Conservation (phyloP, 164 flowering plant species). For the Pachysandra terminalis region DNA sequence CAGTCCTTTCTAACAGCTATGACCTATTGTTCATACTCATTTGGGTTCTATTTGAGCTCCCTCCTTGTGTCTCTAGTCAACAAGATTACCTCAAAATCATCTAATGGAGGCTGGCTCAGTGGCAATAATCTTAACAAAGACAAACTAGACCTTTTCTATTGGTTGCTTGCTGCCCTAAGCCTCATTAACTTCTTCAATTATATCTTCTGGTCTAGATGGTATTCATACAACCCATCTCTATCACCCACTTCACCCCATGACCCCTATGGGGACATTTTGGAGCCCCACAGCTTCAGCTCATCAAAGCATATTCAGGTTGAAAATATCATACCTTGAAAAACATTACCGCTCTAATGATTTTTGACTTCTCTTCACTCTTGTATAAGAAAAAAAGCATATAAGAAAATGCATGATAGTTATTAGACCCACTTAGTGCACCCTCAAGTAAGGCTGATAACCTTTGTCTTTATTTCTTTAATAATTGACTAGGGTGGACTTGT, state of each 20-base stretch:
- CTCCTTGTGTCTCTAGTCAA: conserved; percentile 59
- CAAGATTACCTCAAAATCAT: conserved; percentile 37
- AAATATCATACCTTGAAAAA: conserved; percentile 24
- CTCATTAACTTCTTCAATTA: conserved; percentile 62
- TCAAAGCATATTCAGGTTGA: conserved; percentile 26
- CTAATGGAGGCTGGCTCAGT: conserved; percentile 50
- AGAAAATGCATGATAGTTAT: conserved; percentile 3
- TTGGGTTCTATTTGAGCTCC: conserved; percentile 69
- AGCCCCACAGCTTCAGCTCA: conserved; percentile 21
- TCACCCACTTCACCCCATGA: conserved; percentile 23
- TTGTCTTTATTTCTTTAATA: conserved; percentile 10
- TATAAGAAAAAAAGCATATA: not conserved
- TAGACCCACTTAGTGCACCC: conserved; percentile 19
- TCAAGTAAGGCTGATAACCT: conserved; percentile 2
- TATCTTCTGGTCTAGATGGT: conserved; percentile 70
- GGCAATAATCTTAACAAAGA: conserved; percentile 65
- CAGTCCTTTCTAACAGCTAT: conserved; percentile 68
- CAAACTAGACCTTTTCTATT: conserved; percentile 63
- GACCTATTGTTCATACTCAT: conserved; percentile 67
- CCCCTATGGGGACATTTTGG: conserved; percentile 20
- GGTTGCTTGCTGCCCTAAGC: conserved; percentile 62
- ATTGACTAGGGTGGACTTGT: conserved; percentile 13
- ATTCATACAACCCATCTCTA: conserved; percentile 32
- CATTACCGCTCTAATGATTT: conserved; percentile 4
- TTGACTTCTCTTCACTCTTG: conserved; percentile 13